A percentile compares a stretch with the other conserved stretches of the same genome.
Evolutionary conservation across 176 grass and related monocot genomes (phyloP).

Genomic region (Bothriochloa decipiens): DNA sequence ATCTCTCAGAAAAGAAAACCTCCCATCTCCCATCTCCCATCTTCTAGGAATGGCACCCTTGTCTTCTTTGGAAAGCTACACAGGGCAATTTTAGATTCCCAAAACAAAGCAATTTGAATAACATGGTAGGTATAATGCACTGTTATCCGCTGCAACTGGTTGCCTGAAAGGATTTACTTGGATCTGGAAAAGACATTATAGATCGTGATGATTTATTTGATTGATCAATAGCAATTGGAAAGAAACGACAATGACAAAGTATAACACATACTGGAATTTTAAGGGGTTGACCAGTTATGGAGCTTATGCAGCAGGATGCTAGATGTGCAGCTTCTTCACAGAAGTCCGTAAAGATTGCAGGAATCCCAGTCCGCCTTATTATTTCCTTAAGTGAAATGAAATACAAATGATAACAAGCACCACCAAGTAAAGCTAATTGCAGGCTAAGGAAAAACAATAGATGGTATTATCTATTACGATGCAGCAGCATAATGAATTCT

Average conservation of each 20-base stretch:
- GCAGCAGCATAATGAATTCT: neutral
- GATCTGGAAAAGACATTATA: conserved; percentile 54
- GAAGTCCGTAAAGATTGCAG: conserved; percentile 87
- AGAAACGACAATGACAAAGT: conserved; percentile 3
- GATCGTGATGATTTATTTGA: conserved; percentile 16
- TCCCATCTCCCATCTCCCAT: neutral
- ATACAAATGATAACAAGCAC: neutral
- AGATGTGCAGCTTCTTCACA: conserved; percentile 98
- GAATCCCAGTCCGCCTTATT: conserved; percentile 61
- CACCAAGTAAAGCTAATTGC: conserved; percentile 13
- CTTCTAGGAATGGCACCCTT: conserved; percentile 23
- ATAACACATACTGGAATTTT: conserved; percentile 66
- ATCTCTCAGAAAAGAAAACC: neutral
- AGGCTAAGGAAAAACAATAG: neutral
- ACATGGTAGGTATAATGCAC: conserved; percentile 73
- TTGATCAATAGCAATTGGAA: conserved; percentile 8
- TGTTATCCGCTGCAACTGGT: conserved; percentile 72
- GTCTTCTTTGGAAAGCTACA: conserved; percentile 26
- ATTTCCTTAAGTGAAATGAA: conserved; percentile 64
- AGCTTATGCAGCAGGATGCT: conserved; percentile 75
- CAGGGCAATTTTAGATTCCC: conserved; percentile 58
- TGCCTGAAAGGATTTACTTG: conserved; percentile 97
- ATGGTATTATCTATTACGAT: neutral
- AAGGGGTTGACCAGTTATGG: conserved; percentile 57
- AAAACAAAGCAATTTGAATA: conserved; percentile 94